A percentile compares a stretch with the other conserved stretches of the same genome.
Evolutionary conservation across 768 basidiomycete genomes (phyloP).

Genomic region (Cantharellus cinnabarinus): DNA sequence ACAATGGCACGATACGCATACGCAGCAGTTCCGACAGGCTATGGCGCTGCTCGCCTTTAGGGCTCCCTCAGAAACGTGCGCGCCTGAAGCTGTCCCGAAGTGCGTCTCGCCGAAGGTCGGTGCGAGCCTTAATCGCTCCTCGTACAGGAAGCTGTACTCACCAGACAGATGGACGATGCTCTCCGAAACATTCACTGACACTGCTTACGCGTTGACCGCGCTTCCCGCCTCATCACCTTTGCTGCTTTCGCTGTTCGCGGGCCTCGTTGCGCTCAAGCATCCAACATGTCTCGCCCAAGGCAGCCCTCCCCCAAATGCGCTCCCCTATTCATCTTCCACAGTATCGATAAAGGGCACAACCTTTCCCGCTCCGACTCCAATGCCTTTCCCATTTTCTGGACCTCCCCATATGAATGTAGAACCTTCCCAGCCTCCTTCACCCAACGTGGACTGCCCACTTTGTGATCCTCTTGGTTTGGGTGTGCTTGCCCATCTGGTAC

Average conservation of each 20-base stretch:
- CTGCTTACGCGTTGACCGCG: slow-evolving; percentile 72
- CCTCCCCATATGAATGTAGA: slow-evolving; percentile 5
- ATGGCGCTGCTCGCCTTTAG: slow-evolving; percentile 53
- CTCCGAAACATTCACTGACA: slow-evolving; percentile 57
- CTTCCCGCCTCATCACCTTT: slow-evolving; percentile 76
- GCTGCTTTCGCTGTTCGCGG: slow-evolving; percentile 75
- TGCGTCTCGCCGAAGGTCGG: not conserved
- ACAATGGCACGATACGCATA: slow-evolving; percentile 65
- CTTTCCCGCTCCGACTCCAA: no score
- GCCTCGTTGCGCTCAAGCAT: slow-evolving; percentile 75
- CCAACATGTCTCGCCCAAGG: slow-evolving; percentile 44
- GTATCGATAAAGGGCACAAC: not conserved
- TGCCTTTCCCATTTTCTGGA: no score
- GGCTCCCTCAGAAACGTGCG: slow-evolving; percentile 9
- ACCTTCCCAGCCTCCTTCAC: slow-evolving; percentile 16
- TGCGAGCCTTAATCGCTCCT: not conserved
- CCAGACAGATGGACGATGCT: slow-evolving; percentile 54
- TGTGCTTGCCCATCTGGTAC: slow-evolving; percentile 64
- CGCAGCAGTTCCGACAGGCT: slow-evolving; percentile 55
- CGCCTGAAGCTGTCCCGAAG: not conserved
- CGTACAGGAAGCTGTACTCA: slow-evolving; percentile 60
- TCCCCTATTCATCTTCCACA: not conserved
- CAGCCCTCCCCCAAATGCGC: not conserved
- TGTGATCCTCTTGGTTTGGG: slow-evolving; percentile 60
- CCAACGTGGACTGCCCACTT: slow-evolving; percentile 78